These are phyloP conservation scores for Alternaria incomplexa DNA, from an alignment of 2,329 filamentous ascomycete genomes.

Conservation along the genomic window DNA sequence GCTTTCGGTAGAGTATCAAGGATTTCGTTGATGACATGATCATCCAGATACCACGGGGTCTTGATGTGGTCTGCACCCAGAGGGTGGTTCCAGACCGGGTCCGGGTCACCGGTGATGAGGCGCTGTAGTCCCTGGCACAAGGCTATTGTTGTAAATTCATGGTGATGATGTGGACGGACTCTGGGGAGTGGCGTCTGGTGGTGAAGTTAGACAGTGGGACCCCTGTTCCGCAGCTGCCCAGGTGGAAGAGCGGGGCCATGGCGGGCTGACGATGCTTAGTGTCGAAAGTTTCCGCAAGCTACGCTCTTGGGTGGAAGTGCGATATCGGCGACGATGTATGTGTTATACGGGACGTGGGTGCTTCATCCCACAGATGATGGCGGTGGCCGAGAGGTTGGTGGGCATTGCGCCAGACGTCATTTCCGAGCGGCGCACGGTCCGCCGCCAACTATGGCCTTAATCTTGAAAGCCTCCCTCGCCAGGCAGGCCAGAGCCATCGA, in stretches of 20 bases:
- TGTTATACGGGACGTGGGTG: background rate
- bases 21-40: background rate
- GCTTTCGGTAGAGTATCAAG: background rate
- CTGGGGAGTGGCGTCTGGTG: slow-evolving; percentile 12
- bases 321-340: background rate
- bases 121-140: slow-evolving; percentile 1
- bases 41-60: background rate
- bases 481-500: background rate
- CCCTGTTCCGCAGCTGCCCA: slow-evolving; percentile 5
- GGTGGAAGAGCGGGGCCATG: slow-evolving; percentile 1
- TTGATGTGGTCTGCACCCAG: slow-evolving; percentile 13
- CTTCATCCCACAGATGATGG: background rate
- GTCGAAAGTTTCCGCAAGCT: background rate
- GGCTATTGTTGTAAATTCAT: slow-evolving; percentile 12
- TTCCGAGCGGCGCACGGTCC: background rate
- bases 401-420: background rate
- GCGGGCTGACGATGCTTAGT: slow-evolving; percentile 1
- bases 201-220: slow-evolving; percentile 10
- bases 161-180: slow-evolving; percentile 15
- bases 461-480: background rate
- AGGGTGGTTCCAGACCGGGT: slow-evolving; percentile 11
- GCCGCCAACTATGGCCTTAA: background rate
- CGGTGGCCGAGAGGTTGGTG: background rate
- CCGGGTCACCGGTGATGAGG: slow-evolving; percentile 8
- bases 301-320: background rate